A percentile compares a stretch with the other conserved stretches of the same genome.
phyloP scores from a whole-genome alignment of 208 protist species.

The Leishmania amazonensis region DNA sequence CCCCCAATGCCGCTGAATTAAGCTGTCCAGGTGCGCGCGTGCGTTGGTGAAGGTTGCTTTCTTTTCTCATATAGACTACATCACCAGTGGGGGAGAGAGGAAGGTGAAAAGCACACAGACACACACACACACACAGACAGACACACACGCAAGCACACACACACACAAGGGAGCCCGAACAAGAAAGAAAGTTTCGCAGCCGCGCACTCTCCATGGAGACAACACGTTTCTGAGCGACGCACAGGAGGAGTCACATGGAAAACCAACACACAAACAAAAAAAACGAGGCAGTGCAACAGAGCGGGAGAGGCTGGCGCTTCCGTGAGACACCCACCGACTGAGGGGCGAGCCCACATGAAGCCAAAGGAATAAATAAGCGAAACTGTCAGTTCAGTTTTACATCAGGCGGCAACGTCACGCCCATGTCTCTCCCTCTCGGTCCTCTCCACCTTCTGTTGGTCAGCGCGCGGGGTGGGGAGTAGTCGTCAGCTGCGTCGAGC shows the following conservation, averaged over 20 bases:
- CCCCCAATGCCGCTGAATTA: not conserved
- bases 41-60: not conserved
- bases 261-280: constrained; percentile 7
- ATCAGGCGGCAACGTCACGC: not conserved
- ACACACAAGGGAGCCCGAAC: not conserved
- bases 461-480: not conserved
- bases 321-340: not conserved
- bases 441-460: not conserved
- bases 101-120: not conserved
- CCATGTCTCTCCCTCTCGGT: not conserved
- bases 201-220: not conserved
- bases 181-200: not conserved
- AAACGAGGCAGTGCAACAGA: not conserved
- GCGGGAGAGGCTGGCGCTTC: not conserved
- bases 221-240: not conserved
- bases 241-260: constrained; percentile 11
- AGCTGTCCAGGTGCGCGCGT: not conserved
- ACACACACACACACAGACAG: not conserved
- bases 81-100: not conserved
- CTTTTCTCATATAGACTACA: constrained; percentile 6
- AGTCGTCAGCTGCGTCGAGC: not conserved
- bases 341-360: not conserved
- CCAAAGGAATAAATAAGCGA: not conserved
- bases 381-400: not conserved
- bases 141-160: not conserved